A percentile compares a stretch with the other conserved stretches of the same genome.
phyloP scores from a whole-genome alignment of 2,329 filamentous ascomycete genomes.

The Talaromyces sp. region DNA sequence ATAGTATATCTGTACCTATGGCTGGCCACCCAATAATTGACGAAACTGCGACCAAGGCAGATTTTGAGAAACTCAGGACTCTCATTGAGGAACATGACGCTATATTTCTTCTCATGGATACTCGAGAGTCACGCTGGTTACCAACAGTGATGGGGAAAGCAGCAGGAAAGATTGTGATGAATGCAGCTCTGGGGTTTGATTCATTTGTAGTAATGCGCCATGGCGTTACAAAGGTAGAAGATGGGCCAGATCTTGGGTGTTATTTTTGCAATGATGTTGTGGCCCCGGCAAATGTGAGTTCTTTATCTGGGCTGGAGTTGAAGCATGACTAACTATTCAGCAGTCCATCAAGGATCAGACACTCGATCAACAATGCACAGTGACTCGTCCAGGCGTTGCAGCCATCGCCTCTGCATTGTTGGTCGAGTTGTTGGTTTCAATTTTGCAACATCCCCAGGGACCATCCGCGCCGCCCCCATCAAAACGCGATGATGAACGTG shows the following conservation, averaged over 20 bases:
- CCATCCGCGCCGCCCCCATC: slow-evolving; percentile 44
- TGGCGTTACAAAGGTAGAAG: slow-evolving; percentile 64
- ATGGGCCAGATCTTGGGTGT: slow-evolving; percentile 75
- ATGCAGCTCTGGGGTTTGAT: slow-evolving; percentile 93
- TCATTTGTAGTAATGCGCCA: slow-evolving; percentile 98
- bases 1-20: slow-evolving; percentile 90
- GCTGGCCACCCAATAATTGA: slow-evolving; percentile 85
- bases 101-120: slow-evolving; percentile 97
- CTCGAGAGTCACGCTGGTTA: slow-evolving; percentile 89
- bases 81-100: slow-evolving; percentile 85
- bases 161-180: slow-evolving; percentile 91
- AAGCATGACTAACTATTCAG: slow-evolving; percentile 17
- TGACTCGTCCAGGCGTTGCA: slow-evolving; percentile 89
- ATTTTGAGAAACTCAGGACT: slow-evolving; percentile 74
- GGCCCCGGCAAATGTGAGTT: slow-evolving; percentile 83
- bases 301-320: slow-evolving; percentile 10
- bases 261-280: slow-evolving; percentile 99
- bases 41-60: slow-evolving; percentile 66
- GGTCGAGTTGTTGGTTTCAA: slow-evolving; percentile 84
- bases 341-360: slow-evolving; percentile 93
- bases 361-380: slow-evolving; percentile 96
- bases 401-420: slow-evolving; percentile 88
- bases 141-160: slow-evolving; percentile 96
- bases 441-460: slow-evolving; percentile 78
- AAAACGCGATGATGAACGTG: slow-evolving; percentile 35